Percentiles rank a stretch among this genome's conserved stretches.
Conservation (phyloP, 2,329 filamentous ascomycete genomes). For the Verticillium nonalfalfae region DNA sequence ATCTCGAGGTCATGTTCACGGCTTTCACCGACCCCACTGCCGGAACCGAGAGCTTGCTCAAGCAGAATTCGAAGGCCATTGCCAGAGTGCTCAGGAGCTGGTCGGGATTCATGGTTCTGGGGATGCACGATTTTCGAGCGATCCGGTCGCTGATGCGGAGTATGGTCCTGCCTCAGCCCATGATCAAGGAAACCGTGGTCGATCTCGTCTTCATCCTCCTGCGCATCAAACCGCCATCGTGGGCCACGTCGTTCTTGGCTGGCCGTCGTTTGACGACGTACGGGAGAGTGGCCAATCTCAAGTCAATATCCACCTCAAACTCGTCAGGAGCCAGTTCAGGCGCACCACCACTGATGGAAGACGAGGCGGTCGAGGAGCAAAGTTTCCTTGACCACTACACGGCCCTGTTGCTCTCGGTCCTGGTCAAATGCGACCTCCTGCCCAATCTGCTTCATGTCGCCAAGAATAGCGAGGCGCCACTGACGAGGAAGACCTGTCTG, state of each 20-base stretch:
- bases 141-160: conserved; percentile 70
- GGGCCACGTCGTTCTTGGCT: conserved; percentile 93
- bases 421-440: conserved; percentile 75
- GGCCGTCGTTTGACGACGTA: conserved; percentile 92
- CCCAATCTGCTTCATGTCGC: conserved; percentile 57
- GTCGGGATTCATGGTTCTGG: conserved; percentile 83
- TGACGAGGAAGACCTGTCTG: conserved; percentile 85
- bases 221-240: conserved; percentile 86
- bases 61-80: conserved; percentile 88
- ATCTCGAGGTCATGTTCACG: conserved; percentile 83
- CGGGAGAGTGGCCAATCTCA: conserved; percentile 83
- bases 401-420: conserved; percentile 75
- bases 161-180: conserved; percentile 49
- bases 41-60: conserved; percentile 57
- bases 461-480: conserved; percentile 56
- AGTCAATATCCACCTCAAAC: conserved; percentile 41
- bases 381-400: conserved; percentile 94
- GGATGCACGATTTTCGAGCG: conserved; percentile 81
- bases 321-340: neutral
- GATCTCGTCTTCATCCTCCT: conserved; percentile 77
- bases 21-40: conserved; percentile 80
- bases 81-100: conserved; percentile 87
- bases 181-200: conserved; percentile 68
- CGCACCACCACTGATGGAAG: conserved; percentile 47
- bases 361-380: conserved; percentile 54